These are phyloP conservation scores for Oxyria digyna DNA, from an alignment of 148 eudicot genomes.

Conservation along the genomic window DNA sequence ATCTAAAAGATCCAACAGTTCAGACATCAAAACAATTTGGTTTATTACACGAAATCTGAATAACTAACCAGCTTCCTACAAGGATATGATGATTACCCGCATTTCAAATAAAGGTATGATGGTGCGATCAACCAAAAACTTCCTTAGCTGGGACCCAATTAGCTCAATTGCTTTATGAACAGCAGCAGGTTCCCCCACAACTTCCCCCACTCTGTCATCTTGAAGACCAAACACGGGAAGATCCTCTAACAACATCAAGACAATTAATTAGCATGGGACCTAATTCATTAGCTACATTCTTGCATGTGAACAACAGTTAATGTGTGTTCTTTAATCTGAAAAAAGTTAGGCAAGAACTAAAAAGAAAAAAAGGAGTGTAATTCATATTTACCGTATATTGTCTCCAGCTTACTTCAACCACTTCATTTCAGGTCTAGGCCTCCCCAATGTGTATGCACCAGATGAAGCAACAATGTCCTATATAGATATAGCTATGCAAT, in stretches of 20 bases:
- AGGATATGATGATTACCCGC: slow-evolving; percentile 31
- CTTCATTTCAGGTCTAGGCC: too few species aligned
- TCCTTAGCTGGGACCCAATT: slow-evolving; percentile 81
- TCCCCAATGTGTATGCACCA: too few species aligned
- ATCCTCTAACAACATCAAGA: slow-evolving; percentile 34
- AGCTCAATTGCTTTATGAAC: slow-evolving; percentile 73
- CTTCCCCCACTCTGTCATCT: slow-evolving; percentile 86
- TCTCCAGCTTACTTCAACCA: too few species aligned
- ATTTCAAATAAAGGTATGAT: slow-evolving; percentile 64
- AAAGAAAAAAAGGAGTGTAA: too few species aligned
- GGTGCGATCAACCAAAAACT: slow-evolving; percentile 88
- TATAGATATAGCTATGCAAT: too few species aligned
- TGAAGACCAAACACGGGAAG: slow-evolving; percentile 82
- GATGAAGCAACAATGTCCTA: too few species aligned
- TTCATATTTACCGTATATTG: too few species aligned
- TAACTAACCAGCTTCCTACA: neutral
- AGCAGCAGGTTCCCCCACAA: slow-evolving; percentile 66
- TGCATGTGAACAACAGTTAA: neutral
- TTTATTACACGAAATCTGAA: neutral
- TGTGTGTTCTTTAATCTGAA: too few species aligned
- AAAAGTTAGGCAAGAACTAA: too few species aligned
- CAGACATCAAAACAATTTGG: neutral
- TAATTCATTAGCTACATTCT: neutral
- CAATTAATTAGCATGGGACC: neutral
- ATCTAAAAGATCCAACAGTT: slow-evolving; percentile 28